Conservation (phyloP, 2,329 filamentous ascomycete species). For the Colletotrichum sp. region DNA sequence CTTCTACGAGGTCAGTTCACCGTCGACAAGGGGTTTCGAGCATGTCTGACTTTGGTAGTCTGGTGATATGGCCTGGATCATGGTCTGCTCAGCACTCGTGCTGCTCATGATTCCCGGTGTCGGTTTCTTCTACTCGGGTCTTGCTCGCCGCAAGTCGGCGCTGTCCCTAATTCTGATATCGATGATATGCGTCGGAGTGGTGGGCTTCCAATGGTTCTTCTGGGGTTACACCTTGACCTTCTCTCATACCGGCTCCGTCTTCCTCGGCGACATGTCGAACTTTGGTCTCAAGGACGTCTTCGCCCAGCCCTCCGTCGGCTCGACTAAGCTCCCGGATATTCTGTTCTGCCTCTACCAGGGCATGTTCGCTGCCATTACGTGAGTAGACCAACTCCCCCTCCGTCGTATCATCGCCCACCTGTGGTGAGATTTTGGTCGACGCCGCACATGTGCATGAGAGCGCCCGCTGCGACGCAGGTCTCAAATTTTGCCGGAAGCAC, state of each 20-base stretch:
- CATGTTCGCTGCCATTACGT: conserved; percentile 91
- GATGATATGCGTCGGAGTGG: conserved; percentile 78
- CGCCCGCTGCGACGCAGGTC: not conserved
- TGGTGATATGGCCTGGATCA: conserved; percentile 83
- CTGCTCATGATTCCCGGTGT: conserved; percentile 93
- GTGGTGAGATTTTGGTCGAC: not conserved
- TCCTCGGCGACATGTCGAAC: conserved; percentile 80
- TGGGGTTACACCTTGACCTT: conserved; percentile 91
- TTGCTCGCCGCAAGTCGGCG: conserved; percentile 87
- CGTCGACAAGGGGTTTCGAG: not conserved
- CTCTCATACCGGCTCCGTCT: conserved; percentile 77
- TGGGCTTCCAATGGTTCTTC: conserved; percentile 94
- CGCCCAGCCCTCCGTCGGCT: conserved; percentile 75
- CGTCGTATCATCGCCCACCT: not conserved
- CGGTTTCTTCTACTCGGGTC: conserved; percentile 92
- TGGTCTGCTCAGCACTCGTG: conserved; percentile 77
- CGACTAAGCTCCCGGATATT: conserved; percentile 75
- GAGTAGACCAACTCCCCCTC: conserved; percentile 39
- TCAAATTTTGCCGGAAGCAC: not conserved
- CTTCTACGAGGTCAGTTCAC: conserved; percentile 72
- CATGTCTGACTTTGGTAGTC: conserved; percentile 49
- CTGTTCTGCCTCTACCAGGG: conserved; percentile 86
- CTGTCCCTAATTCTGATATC: conserved; percentile 86
- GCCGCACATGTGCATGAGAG: not conserved
- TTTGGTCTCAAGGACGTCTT: conserved; percentile 82